These are phyloP conservation scores for Marvania coccoides DNA, from an alignment of 139 green algal species.

Conservation along the genomic window DNA sequence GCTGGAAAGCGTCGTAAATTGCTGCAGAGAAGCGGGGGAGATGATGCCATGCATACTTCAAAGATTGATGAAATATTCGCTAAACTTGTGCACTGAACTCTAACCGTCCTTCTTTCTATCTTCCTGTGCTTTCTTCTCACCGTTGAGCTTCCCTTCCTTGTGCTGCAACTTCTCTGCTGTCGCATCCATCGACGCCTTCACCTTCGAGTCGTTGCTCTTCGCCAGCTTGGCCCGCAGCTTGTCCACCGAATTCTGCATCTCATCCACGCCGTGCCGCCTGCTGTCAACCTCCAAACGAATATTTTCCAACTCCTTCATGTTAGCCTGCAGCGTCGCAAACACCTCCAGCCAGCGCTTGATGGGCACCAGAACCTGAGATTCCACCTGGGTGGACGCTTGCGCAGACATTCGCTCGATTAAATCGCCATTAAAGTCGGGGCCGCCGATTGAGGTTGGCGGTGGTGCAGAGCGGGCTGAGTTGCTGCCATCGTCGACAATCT, in stretches of 20 bases:
- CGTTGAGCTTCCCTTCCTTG: slow-evolving; percentile 63
- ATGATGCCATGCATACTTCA: too few relatives aligned
- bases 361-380: too few relatives aligned
- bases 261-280: slow-evolving; percentile 48
- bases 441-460: too few relatives aligned
- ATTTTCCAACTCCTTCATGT: slow-evolving; percentile 56
- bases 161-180: slow-evolving; percentile 37
- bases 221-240: slow-evolving; percentile 14
- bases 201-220: slow-evolving; percentile 43
- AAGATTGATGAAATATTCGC: background rate
- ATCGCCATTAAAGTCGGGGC: too few relatives aligned
- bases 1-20: slow-evolving; percentile 44
- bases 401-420: too few relatives aligned
- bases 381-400: too few relatives aligned
- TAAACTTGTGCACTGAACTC: background rate
- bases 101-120: background rate
- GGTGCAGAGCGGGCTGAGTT: background rate
- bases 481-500: slow-evolving; percentile 1
- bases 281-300: slow-evolving; percentile 69
- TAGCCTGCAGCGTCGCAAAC: too few relatives aligned
- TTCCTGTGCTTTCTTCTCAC: slow-evolving; percentile 16
- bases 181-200: background rate
- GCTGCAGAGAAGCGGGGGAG: slow-evolving; percentile 15
- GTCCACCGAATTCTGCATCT: slow-evolving; percentile 33
- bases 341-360: too few relatives aligned